Percentiles rank a stretch among this genome's conserved stretches.
Evolutionary conservation across 2,329 filamentous ascomycete genomes (phyloP).

Genomic region (Phialophora tarda): DNA sequence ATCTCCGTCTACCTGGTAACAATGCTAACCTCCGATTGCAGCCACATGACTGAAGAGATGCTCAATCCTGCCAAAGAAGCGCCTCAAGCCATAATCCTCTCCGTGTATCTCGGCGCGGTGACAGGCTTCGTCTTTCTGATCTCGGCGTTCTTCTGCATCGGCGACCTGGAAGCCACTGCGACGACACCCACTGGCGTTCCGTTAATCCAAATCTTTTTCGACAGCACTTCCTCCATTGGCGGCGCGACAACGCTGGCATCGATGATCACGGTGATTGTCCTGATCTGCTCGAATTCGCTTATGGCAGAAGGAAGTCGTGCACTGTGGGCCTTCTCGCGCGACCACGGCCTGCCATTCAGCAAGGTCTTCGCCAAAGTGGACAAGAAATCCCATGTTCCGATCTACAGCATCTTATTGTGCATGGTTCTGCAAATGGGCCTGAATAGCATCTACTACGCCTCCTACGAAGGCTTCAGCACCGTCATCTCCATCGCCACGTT

Average conservation of each 20-base stretch:
- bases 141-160: conserved; percentile 59
- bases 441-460: conserved; percentile 62
- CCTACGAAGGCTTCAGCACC: conserved; percentile 61
- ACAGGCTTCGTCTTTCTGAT: conserved; percentile 58
- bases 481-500: conserved; percentile 63
- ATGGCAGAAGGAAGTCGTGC: conserved; percentile 36
- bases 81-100: conserved; percentile 55
- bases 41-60: conserved; percentile 64
- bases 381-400: conserved; percentile 50
- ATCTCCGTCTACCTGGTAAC: neutral
- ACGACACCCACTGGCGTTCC: conserved; percentile 56
- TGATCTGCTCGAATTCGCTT: conserved; percentile 49
- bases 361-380: conserved; percentile 50
- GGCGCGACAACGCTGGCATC: conserved; percentile 54
- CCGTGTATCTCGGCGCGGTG: conserved; percentile 52
- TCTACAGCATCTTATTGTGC: conserved; percentile 57
- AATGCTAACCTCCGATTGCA: conserved; percentile 9
- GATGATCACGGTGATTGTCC: conserved; percentile 57
- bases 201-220: conserved; percentile 60
- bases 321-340: conserved; percentile 53
- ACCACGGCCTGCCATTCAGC: conserved; percentile 56
- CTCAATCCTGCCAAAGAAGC: conserved; percentile 55
- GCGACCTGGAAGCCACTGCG: conserved; percentile 55
- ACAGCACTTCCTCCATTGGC: conserved; percentile 54
- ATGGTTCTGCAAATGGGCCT: conserved; percentile 59